phyloP scores from a whole-genome alignment of 179 eudicot species.

The Sideroxylon spinosum region DNA sequence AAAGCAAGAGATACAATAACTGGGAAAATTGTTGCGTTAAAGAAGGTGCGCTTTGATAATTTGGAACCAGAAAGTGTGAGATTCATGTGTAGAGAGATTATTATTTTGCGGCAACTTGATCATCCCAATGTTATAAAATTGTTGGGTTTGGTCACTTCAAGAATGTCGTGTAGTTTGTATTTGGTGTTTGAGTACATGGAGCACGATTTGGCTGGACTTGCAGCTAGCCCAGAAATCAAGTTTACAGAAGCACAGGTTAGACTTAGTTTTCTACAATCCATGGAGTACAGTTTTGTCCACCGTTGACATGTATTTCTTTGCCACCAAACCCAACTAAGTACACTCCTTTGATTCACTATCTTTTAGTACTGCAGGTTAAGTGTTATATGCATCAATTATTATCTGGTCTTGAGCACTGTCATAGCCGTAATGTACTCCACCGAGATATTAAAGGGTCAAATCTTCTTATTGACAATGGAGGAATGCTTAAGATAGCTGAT shows the following conservation, averaged over 20 bases:
- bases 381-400: conserved; percentile 74
- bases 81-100: conserved; percentile 81
- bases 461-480: conserved; percentile 67
- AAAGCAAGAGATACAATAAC: conserved; percentile 67
- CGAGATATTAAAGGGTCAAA: conserved; percentile 90
- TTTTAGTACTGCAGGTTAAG: conserved; percentile 51
- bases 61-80: conserved; percentile 83
- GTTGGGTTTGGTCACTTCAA: conserved; percentile 72
- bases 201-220: conserved; percentile 77
- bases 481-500: conserved; percentile 73
- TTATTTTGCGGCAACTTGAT: conserved; percentile 64
- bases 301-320: background rate
- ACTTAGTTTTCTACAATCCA: conserved; percentile 3
- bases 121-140: conserved; percentile 78
- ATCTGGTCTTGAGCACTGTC: conserved; percentile 90
- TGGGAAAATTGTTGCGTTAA: conserved; percentile 74
- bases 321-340: background rate
- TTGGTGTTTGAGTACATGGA: conserved; percentile 75
- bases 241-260: conserved; percentile 56
- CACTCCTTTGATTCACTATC: background rate
- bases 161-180: conserved; percentile 76
- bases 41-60: conserved; percentile 79
- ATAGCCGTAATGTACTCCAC: conserved; percentile 68
- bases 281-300: background rate
- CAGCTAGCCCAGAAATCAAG: conserved; percentile 70